Evolutionary conservation across 139 green algal genomes (phyloP).

Genomic region (Edaphochlamys debaryana): DNA sequence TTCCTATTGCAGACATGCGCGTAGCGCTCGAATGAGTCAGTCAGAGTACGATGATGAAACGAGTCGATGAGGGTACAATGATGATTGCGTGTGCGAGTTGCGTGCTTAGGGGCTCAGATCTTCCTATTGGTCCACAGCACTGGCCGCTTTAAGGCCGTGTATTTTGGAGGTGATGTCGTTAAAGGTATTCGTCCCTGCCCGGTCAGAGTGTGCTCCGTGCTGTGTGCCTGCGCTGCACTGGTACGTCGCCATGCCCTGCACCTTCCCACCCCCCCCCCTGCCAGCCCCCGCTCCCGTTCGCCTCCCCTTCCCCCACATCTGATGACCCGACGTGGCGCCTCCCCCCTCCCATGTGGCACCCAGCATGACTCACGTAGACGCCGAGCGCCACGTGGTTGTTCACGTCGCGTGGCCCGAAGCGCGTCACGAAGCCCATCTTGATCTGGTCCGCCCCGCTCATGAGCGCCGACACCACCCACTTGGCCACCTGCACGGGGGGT

Average conservation of each 20-base stretch:
- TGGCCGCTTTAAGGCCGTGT: not conserved
- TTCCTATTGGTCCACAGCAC: slow-evolving; percentile 36
- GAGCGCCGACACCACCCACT: slow-evolving; percentile 95
- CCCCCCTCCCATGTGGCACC: not conserved
- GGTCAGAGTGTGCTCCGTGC: no score
- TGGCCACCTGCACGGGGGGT: slow-evolving; percentile 61
- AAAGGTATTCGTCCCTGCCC: slow-evolving; percentile 28
- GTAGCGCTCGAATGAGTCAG: no score
- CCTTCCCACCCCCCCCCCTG: no score
- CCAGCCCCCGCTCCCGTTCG: not conserved
- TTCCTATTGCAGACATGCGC: no score
- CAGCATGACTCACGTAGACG: slow-evolving; percentile 76
- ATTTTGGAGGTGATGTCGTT: slow-evolving; percentile 33
- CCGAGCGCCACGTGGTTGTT: slow-evolving; percentile 91
- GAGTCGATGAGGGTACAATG: no score
- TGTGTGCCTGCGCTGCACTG: no score
- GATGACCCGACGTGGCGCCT: no score
- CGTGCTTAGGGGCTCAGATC: slow-evolving; percentile 42
- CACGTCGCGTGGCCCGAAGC: slow-evolving; percentile 70
- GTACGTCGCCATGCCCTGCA: not conserved
- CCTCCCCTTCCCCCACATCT: not conserved
- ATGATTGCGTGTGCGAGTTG: not conserved
- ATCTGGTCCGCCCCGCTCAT: slow-evolving; percentile 91
- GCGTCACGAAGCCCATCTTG: slow-evolving; percentile 91
- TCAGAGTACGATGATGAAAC: not conserved